Evolutionary conservation across 78 protist genomes (phyloP).

Genomic region (Carpediemonas membranifera): DNA sequence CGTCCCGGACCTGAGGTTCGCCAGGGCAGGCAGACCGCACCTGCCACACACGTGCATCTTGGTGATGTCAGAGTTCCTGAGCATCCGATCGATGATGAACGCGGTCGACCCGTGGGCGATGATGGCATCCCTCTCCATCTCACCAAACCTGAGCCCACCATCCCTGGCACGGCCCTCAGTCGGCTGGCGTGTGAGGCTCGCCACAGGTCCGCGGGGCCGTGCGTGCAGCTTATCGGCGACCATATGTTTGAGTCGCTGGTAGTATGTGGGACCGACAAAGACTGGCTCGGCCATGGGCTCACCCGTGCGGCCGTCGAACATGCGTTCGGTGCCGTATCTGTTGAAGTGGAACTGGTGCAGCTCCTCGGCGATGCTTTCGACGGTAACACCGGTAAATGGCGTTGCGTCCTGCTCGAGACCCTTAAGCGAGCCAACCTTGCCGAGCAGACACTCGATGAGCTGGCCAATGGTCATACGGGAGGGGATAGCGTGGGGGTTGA

Average conservation of each 20-base stretch:
- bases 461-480: conserved; percentile 99
- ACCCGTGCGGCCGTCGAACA: conserved; percentile 95
- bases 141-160: conserved; percentile 99
- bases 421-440: conserved; percentile 57
- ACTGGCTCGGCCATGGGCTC: conserved; percentile 9
- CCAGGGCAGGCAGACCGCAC: conserved; percentile 89
- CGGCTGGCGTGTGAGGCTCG: conserved; percentile 91
- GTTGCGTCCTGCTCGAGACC: conserved; percentile 87
- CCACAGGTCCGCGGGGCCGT: conserved; percentile 92
- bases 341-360: conserved; percentile 77
- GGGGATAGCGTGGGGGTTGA: conserved; percentile 99
- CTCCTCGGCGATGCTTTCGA: conserved; percentile 46
- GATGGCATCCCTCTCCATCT: conserved; percentile 30
- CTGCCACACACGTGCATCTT: conserved; percentile 72
- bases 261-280: conserved; percentile 95
- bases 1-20: conserved; percentile 59
- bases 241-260: conserved; percentile 98
- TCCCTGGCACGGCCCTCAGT: conserved; percentile 94
- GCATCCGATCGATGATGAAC: neutral
- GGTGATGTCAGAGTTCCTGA: neutral
- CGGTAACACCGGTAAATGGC: conserved; percentile 85
- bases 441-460: conserved; percentile 88
- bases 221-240: conserved; percentile 95
- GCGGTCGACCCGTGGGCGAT: conserved; percentile 9
- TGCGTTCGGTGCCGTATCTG: conserved; percentile 70